phyloP scores from a whole-genome alignment of 1,139 yeast species.

The Lipomyces yarrowii region DNA sequence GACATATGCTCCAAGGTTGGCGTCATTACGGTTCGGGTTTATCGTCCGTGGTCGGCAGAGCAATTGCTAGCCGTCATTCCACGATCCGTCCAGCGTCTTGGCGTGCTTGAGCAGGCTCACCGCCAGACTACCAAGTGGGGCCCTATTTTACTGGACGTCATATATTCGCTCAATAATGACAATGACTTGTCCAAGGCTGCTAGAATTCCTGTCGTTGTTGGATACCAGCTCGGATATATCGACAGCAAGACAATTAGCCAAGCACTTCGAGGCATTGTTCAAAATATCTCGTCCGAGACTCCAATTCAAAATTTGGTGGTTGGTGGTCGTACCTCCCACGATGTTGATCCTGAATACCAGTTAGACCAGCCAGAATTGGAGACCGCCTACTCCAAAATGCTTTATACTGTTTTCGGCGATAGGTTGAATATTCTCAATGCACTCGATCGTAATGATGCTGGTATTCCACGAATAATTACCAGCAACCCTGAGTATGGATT shows the following conservation, averaged over 20 bases:
- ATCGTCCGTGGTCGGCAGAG: constrained; percentile 73
- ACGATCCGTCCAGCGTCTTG: constrained; percentile 56
- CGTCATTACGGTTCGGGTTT: constrained; percentile 60
- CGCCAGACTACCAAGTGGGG: constrained; percentile 56
- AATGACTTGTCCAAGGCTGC: constrained; percentile 44
- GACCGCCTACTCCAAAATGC: constrained; percentile 74
- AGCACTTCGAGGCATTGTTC: constrained; percentile 54
- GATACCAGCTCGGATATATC: constrained; percentile 61
- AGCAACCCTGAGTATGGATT: constrained; percentile 80
- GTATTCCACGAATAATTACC: constrained; percentile 42
- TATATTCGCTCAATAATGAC: constrained; percentile 58
- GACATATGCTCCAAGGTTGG: constrained; percentile 50
- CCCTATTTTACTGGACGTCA: constrained; percentile 74
- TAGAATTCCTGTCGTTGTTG: constrained; percentile 53
- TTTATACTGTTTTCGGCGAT: constrained; percentile 65
- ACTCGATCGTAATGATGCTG: constrained; percentile 50
- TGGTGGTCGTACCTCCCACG: constrained; percentile 48
- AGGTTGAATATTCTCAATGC: constrained; percentile 64
- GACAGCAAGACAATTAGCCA: constrained; percentile 49
- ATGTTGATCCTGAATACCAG: constrained; percentile 49
- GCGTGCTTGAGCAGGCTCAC: constrained; percentile 64
- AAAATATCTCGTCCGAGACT: constrained; percentile 54
- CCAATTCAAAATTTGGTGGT: constrained; percentile 70
- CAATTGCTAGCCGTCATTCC: constrained; percentile 59
- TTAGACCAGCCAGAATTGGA: constrained; percentile 51